Evolutionary conservation across 208 protist species (phyloP).

Genomic region (Leishmania guyanensis): DNA sequence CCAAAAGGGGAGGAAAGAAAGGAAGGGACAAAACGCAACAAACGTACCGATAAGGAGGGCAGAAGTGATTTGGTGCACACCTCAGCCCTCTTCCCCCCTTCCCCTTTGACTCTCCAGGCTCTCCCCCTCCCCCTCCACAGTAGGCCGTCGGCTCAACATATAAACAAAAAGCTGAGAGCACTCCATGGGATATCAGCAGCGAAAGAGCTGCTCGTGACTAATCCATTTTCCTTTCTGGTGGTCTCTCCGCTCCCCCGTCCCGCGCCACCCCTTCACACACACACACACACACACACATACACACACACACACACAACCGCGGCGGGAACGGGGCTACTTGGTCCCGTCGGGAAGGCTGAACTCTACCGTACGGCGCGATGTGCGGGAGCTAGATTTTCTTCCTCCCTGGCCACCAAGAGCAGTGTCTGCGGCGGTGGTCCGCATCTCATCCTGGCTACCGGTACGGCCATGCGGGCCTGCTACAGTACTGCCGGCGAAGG

Average conservation of each 20-base stretch:
- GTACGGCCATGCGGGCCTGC: not conserved
- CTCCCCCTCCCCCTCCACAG: not conserved
- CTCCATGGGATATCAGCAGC: not conserved
- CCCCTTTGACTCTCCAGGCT: not conserved
- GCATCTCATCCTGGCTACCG: not conserved
- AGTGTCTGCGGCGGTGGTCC: not conserved
- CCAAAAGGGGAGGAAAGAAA: not conserved
- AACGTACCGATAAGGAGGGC: not conserved
- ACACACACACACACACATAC: not conserved
- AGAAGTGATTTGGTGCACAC: not conserved
- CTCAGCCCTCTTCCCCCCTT: no score
- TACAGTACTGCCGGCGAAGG: not conserved
- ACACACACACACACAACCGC: constrained; percentile 3
- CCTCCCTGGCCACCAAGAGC: not conserved
- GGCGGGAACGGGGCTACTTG: not conserved
- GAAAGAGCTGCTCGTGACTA: not conserved
- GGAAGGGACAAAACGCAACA: not conserved
- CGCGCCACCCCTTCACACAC: not conserved
- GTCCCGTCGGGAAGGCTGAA: constrained; percentile 19
- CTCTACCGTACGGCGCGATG: constrained; percentile 17
- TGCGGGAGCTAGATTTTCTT: constrained; percentile 4
- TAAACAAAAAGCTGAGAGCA: not conserved
- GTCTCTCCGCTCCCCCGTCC: not conserved
- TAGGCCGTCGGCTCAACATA: not conserved
- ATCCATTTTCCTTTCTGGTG: not conserved